Evolutionary conservation across 176 grass and related monocot species (phyloP).

Genomic region (Aegilops longissima): DNA sequence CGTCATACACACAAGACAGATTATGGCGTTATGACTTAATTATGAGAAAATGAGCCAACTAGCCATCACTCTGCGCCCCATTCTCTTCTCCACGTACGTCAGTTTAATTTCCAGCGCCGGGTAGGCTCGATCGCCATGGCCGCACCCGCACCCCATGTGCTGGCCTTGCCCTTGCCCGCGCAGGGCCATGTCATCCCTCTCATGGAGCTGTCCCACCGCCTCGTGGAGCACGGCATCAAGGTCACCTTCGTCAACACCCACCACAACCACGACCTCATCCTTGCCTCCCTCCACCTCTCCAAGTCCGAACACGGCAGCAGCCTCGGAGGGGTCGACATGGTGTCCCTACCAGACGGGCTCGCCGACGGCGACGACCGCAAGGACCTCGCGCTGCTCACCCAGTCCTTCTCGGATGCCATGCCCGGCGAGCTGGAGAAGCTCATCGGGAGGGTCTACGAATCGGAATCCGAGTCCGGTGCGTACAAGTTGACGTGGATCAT

Average conservation of each 20-base stretch:
- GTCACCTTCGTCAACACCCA: conserved; percentile 55
- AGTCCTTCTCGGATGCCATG: conserved; percentile 45
- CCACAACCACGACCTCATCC: conserved; percentile 26
- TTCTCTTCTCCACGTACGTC: no score
- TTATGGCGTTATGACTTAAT: no score
- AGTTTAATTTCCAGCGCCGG: not conserved
- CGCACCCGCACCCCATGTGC: conserved; percentile 13
- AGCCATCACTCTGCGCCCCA: no score
- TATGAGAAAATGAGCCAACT: no score
- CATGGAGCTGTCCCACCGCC: conserved; percentile 52
- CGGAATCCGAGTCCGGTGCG: conserved; percentile 22
- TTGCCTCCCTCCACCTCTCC: conserved; percentile 11
- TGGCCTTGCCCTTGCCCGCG: not conserved
- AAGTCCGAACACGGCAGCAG: not conserved
- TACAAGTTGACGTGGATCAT: conserved; percentile 52
- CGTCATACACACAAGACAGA: no score
- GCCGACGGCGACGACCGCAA: conserved; percentile 47
- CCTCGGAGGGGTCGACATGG: conserved; percentile 44
- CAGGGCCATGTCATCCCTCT: conserved; percentile 62
- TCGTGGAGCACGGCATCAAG: conserved; percentile 46
- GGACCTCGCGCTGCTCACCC: conserved; percentile 31
- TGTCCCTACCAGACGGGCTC: conserved; percentile 61
- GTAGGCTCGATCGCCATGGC: not conserved
- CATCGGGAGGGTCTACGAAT: conserved; percentile 13
- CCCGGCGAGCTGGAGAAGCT: conserved; percentile 48